Conservation (phyloP, 2,329 filamentous ascomycete genomes). For the Aphanoascus verrucosus region DNA sequence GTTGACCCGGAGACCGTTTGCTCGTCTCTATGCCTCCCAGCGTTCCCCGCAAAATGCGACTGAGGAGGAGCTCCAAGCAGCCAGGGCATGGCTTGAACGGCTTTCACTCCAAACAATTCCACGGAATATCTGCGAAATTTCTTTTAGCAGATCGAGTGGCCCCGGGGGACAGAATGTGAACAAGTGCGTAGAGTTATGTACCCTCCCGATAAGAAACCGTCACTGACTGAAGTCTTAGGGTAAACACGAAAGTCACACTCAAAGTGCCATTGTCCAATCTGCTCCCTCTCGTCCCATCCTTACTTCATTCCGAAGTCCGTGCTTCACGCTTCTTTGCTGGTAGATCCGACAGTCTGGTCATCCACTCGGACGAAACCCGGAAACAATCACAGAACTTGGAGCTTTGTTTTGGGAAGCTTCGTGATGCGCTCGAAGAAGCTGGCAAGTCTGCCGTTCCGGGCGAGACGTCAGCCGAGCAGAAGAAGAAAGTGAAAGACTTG, state of each 20-base stretch:
- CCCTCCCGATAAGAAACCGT: not conserved
- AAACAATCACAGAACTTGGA: slow-evolving; percentile 52
- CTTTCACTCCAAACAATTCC: slow-evolving; percentile 47
- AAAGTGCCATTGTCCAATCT: slow-evolving; percentile 45
- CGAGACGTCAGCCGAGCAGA: slow-evolving; percentile 49
- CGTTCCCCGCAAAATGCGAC: not conserved
- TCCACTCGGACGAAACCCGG: slow-evolving; percentile 53
- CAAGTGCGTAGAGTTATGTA: slow-evolving; percentile 39
- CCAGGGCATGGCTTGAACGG: slow-evolving; percentile 47
- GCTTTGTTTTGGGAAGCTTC: slow-evolving; percentile 48
- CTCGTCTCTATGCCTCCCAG: not conserved
- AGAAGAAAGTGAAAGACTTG: slow-evolving; percentile 45
- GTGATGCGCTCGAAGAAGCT: slow-evolving; percentile 43
- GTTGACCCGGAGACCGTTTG: not conserved
- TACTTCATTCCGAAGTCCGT: slow-evolving; percentile 44
- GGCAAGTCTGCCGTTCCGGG: slow-evolving; percentile 45
- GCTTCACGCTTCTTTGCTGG: slow-evolving; percentile 46
- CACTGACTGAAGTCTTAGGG: slow-evolving; percentile 33
- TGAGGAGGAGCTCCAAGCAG: slow-evolving; percentile 29
- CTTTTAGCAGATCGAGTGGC: slow-evolving; percentile 53
- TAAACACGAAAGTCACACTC: slow-evolving; percentile 57
- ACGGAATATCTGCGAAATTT: slow-evolving; percentile 46
- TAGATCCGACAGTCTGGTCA: slow-evolving; percentile 45
- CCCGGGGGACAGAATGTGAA: slow-evolving; percentile 60
- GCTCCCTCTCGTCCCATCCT: slow-evolving; percentile 43